phyloP scores from a whole-genome alignment of 768 basidiomycete species.

The Tricholomella constricta region DNA sequence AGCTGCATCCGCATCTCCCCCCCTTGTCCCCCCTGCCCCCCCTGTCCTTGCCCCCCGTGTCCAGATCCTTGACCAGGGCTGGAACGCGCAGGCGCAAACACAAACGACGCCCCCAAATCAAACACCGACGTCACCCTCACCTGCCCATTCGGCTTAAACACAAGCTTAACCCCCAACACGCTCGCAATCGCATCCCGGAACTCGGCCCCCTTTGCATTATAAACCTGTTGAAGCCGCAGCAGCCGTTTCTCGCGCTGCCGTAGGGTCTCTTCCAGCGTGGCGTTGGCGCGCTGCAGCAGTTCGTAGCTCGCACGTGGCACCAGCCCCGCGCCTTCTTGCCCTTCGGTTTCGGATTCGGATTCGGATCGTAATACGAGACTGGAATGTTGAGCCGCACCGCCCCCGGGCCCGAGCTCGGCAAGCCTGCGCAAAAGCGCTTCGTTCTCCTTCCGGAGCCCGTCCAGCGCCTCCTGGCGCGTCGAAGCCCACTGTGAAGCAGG shows the following conservation, averaged over 20 bases:
- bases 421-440: slow-evolving; percentile 73
- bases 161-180: slow-evolving; percentile 88
- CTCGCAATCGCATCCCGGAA: slow-evolving; percentile 90
- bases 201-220: slow-evolving; percentile 81
- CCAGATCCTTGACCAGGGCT: no score
- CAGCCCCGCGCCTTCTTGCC: no score
- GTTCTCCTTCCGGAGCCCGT: slow-evolving; percentile 81
- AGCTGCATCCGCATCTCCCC: slow-evolving; percentile 65
- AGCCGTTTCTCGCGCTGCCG: slow-evolving; percentile 83
- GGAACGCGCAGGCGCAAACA: slow-evolving; percentile 69
- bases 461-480: slow-evolving; percentile 71
- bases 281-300: slow-evolving; percentile 65
- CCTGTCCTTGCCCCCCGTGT: no score
- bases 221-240: slow-evolving; percentile 79
- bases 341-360: no score
- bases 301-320: slow-evolving; percentile 86
- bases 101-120: slow-evolving; percentile 84
- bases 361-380: no score
- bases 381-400: slow-evolving; percentile 5
- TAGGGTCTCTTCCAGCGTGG: slow-evolving; percentile 62
- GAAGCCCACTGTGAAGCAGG: slow-evolving; percentile 85
- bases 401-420: slow-evolving; percentile 55
- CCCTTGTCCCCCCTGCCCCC: slow-evolving; percentile 19
- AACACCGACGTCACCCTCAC: slow-evolving; percentile 90
- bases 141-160: slow-evolving; percentile 89